Percentiles rank a stretch among this genome's conserved stretches.
Evolutionary conservation across 352 stramenopile species (phyloP).

Genomic region (Phytophthora gonapodyides): DNA sequence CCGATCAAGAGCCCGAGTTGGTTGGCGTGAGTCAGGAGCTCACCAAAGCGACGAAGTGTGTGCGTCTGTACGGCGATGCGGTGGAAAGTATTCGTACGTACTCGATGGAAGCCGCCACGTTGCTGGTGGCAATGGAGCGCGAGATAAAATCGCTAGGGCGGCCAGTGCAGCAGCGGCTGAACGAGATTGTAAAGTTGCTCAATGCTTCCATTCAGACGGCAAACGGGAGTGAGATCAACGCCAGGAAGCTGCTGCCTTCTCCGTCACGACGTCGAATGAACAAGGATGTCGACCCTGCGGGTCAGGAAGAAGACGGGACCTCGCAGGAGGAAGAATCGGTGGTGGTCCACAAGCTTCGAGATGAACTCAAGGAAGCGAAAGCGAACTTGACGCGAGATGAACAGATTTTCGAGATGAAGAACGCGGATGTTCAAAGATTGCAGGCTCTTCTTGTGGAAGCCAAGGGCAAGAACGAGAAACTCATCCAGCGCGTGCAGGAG

Average conservation of each 20-base stretch:
- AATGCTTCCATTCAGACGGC: conserved; percentile 71
- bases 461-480: conserved; percentile 77
- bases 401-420: conserved; percentile 89
- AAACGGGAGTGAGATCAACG: conserved; percentile 43
- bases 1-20: conserved; percentile 19
- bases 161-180: conserved; percentile 76
- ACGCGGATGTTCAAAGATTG: conserved; percentile 66
- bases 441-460: conserved; percentile 62
- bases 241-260: conserved; percentile 33
- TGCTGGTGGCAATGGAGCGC: conserved; percentile 75
- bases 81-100: conserved; percentile 63
- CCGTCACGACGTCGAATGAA: conserved; percentile 2
- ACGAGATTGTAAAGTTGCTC: conserved; percentile 80
- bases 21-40: conserved; percentile 36
- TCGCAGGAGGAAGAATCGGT: conserved; percentile 30
- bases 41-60: conserved; percentile 42
- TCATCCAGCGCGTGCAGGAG: conserved; percentile 70
- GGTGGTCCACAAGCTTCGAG: conserved; percentile 42
- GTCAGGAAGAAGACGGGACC: conserved; percentile 4
- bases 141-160: conserved; percentile 75
- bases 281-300: conserved; percentile 20
- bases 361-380: conserved; percentile 70
- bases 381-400: conserved; percentile 72
- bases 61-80: conserved; percentile 44
- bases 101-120: conserved; percentile 69